These are phyloP conservation scores for Diaporthe batatas DNA, from an alignment of 2,329 filamentous ascomycete genomes.

Conservation along the genomic window DNA sequence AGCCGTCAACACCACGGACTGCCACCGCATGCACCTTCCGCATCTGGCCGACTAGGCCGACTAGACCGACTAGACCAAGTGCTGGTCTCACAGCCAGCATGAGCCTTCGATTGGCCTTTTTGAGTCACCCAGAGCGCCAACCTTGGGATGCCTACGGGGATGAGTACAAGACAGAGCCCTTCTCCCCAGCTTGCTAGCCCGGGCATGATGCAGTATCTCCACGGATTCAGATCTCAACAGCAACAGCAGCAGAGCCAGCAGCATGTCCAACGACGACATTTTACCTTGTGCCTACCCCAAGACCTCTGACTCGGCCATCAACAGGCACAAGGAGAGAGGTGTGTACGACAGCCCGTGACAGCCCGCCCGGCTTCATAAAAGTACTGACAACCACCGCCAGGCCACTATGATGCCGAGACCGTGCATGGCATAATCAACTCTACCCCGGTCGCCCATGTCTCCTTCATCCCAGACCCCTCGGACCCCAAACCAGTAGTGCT, in stretches of 20 bases:
- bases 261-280: conserved; percentile 29
- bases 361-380: no score
- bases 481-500: conserved; percentile 82
- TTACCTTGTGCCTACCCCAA: no score
- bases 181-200: neutral
- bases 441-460: conserved; percentile 82
- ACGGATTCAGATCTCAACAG: neutral
- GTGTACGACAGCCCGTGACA: neutral
- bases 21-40: conserved; percentile 39
- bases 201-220: neutral
- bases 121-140: conserved; percentile 22
- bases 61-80: neutral
- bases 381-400: conserved; percentile 56
- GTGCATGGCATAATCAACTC: conserved; percentile 82
- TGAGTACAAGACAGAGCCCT: conserved; percentile 15
- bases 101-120: neutral
- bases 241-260: neutral
- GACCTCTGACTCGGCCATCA: conserved; percentile 40
- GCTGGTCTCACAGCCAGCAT: conserved; percentile 15
- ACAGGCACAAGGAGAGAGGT: conserved; percentile 43
- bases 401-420: conserved; percentile 77
- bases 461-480: conserved; percentile 72
- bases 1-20: no score
- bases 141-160: neutral
- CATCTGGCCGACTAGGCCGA: conserved; percentile 9